Percentiles rank a stretch among this genome's conserved stretches.
These are phyloP conservation scores for Clitopilus hobsonii DNA, from an alignment of 768 basidiomycete genomes.

Conservation along the genomic window DNA sequence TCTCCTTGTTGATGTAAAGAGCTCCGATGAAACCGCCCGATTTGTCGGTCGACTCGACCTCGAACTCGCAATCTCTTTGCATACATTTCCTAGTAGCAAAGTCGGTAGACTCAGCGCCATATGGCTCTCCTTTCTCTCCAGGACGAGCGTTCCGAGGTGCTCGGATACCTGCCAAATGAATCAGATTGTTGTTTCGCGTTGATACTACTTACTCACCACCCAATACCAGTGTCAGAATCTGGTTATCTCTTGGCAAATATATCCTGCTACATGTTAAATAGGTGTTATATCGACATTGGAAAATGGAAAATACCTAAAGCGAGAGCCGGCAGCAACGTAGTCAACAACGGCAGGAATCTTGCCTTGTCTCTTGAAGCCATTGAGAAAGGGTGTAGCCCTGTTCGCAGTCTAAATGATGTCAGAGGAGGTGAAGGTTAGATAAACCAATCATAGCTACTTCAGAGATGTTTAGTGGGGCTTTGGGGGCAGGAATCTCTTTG, in stretches of 20 bases:
- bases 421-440: neutral
- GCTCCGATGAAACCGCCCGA: conserved; percentile 93
- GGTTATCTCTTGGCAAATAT: conserved; percentile 86
- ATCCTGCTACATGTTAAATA: conserved; percentile 41
- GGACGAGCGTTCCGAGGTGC: conserved; percentile 81
- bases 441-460: conserved; percentile 54
- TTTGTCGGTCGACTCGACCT: conserved; percentile 88
- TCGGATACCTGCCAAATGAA: conserved; percentile 61
- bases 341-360: conserved; percentile 84
- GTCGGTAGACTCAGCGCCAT: conserved; percentile 75
- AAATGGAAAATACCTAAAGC: conserved; percentile 85
- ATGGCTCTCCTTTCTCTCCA: conserved; percentile 88
- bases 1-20: conserved; percentile 84
- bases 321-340: conserved; percentile 89
- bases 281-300: too few relatives aligned
- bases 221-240: conserved; percentile 88
- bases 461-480: conserved; percentile 84
- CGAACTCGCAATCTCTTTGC: conserved; percentile 95
- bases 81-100: conserved; percentile 78
- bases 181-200: neutral
- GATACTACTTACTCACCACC: conserved; percentile 45
- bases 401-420: conserved; percentile 13
- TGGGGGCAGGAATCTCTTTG: conserved; percentile 79
- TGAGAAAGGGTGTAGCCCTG: conserved; percentile 84
- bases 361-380: conserved; percentile 87